Conservation (phyloP, 805 yeast genomes). For the Ogataea haglerorum region DNA sequence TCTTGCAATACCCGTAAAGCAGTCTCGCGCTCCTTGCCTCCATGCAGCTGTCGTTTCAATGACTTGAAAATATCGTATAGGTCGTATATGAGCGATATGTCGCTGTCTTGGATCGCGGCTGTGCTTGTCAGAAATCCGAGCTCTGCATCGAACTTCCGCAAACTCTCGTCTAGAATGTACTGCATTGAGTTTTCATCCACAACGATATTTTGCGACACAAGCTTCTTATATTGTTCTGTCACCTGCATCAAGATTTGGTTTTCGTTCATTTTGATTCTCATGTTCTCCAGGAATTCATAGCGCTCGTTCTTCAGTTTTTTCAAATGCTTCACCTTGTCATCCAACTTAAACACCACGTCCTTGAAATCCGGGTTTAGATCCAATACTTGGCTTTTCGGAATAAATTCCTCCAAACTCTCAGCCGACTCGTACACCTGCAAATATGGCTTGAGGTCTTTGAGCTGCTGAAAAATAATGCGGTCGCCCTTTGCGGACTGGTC, state of each 20-base stretch:
- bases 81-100: constrained; percentile 30
- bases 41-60: constrained; percentile 30
- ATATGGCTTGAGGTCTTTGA: constrained; percentile 44
- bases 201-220: constrained; percentile 38
- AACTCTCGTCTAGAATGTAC: constrained; percentile 37
- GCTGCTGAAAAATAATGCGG: constrained; percentile 43
- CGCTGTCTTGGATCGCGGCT: constrained; percentile 34
- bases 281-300: constrained; percentile 36
- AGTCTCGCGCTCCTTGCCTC: constrained; percentile 40
- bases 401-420: constrained; percentile 30
- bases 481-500: constrained; percentile 64
- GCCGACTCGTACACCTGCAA: constrained; percentile 38
- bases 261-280: constrained; percentile 44
- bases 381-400: constrained; percentile 41
- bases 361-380: constrained; percentile 34
- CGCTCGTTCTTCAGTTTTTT: constrained; percentile 36
- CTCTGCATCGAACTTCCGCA: constrained; percentile 49
- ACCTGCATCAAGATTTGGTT: constrained; percentile 51
- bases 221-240: constrained; percentile 28
- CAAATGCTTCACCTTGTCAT: constrained; percentile 32
- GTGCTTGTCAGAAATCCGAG: constrained; percentile 44
- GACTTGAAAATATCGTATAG: constrained; percentile 37
- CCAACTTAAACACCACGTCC: constrained; percentile 34
- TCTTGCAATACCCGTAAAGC: constrained; percentile 51
- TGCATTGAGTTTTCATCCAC: constrained; percentile 36